Conservation (phyloP, 2,329 filamentous ascomycete genomes). For the Arthrobotrys musiformis region DNA sequence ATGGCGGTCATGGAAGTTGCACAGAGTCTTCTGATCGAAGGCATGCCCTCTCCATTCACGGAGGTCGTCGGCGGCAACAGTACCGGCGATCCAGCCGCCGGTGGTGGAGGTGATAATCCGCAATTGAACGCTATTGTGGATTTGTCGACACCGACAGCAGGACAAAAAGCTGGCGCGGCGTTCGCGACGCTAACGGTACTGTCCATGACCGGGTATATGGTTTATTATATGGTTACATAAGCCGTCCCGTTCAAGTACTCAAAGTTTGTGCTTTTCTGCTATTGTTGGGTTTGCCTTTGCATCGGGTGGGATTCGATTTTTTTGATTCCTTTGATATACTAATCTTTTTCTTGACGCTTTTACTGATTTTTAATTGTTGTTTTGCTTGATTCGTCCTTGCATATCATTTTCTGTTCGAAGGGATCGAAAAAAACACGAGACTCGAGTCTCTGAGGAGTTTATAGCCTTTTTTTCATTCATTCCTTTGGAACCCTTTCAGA, state of each 20-base stretch:
- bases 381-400: not conserved
- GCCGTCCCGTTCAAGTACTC: not conserved
- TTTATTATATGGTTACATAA: constrained; percentile 54
- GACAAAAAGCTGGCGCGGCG: constrained; percentile 48
- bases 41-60: constrained; percentile 65
- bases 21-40: constrained; percentile 69
- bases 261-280: not conserved
- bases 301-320: constrained; percentile 37
- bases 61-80: constrained; percentile 71
- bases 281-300: constrained; percentile 22
- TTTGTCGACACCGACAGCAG: constrained; percentile 28
- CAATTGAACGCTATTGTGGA: constrained; percentile 52
- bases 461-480: constrained; percentile 5
- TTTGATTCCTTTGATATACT: not conserved
- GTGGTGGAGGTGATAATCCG: constrained; percentile 59
- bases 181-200: constrained; percentile 50
- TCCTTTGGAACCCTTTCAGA: constrained; percentile 21
- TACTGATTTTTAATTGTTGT: constrained; percentile 20
- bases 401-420: not conserved
- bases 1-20: constrained; percentile 74
- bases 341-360: not conserved
- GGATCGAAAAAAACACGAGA: not conserved
- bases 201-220: constrained; percentile 54
- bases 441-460: constrained; percentile 5
- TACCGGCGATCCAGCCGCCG: constrained; percentile 62